Evolutionary conservation across 2,329 filamentous ascomycete species (phyloP), one percentile per base, ranked within the genome.

Genomic region (Conoideocrella luteorostrata): DNA sequence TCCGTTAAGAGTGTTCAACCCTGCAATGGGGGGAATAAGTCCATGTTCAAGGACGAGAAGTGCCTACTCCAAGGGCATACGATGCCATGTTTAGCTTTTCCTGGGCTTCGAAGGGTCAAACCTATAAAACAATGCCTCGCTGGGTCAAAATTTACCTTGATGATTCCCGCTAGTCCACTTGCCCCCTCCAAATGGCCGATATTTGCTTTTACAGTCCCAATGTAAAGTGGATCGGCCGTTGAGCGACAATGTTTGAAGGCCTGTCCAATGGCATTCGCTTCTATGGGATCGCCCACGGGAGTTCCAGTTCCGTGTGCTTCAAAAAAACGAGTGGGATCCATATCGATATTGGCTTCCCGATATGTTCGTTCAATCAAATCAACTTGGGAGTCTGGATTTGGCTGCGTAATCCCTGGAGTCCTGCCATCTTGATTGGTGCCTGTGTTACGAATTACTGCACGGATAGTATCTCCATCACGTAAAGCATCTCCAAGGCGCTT

Each of bases 291-390:
- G 3, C 72, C 72, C 6, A 66, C 65, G 23, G 60, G 54, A 2
- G 72, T 75, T 4, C 70, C 70, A 1, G 71, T 74, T 4, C 70
- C 71, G 47, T 75, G 70, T 6, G 61, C 59, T 52, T 70, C 67
- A 34, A 69, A 20, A 18, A 38, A 24, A 7, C 12, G 18, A 9
- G 35, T 38, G 35, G 13, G 7, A 10, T 12, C 11, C 10, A 11
- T 7, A 23, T 22, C 22, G 13, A 38, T 20, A 38, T n/a, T 20
- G 10, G 7, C 22, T 7, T 38, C 6, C 10, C 9, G 9, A 24
- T 38, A 9, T n/a, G 35, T 24, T 11, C 35, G n/a, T n/a, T n/a
- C n/a, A n/a, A n/a, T n/a, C n/a, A n/a, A n/a, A n/a, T n/a, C n/a
- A n/a, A n/a, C n/a, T n/a, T n/a, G n/a, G 13, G 12, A 20, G 18